Base-by-base conservation (phyloP, 306 rosid genomes). In the Gastrolobium villosum region DNA sequence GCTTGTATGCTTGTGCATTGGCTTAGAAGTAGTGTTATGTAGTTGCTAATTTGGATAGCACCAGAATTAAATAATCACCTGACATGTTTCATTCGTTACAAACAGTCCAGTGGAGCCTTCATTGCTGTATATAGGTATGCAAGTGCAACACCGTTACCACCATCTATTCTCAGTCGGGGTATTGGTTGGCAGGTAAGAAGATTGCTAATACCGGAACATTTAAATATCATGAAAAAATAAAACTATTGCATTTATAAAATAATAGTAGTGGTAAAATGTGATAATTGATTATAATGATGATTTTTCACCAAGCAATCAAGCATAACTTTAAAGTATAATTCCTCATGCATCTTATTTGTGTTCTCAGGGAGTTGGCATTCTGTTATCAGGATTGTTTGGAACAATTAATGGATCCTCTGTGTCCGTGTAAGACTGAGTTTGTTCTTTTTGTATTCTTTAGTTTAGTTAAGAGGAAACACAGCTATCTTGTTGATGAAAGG, bases 21-120 rank as follows among this genome's bases (percentile, higher is more conserved):
- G 57, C 60, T 53, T 32, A 69, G 63, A 43, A 61, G 35, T 57
- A 65, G 65, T 70, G 67, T 54, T 64, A 49, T 63, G 39, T 5
- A n/a, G 34, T 45, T 70, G 50, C 52, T 30, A 44, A 43, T 35
- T 37, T 55, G 54, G 30, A 46, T 64, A 40, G 26, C 61, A n/a
- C 76, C 46, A 7, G 20, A 9, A 31, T 53, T 80, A 65, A 64
- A 40, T 48, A 46, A 64, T 65, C 28, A 43, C 7, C 84, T 79
- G 41, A 43, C 73, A 13, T 40, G 66, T 45, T 75, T 70, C 14
- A 28, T 71, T 65, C 1, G 20, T 65, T 52, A 30, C 78, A 76
- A 73, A 74, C 95, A 94, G 99, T 92, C 99, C 66, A 90, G 95
- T 5, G 99, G 99, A 74, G 96, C 89, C 72, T 94, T 94, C 86